Evolutionary conservation across 768 basidiomycete species (phyloP).

Genomic region (Hemileccinum rubropunctum): DNA sequence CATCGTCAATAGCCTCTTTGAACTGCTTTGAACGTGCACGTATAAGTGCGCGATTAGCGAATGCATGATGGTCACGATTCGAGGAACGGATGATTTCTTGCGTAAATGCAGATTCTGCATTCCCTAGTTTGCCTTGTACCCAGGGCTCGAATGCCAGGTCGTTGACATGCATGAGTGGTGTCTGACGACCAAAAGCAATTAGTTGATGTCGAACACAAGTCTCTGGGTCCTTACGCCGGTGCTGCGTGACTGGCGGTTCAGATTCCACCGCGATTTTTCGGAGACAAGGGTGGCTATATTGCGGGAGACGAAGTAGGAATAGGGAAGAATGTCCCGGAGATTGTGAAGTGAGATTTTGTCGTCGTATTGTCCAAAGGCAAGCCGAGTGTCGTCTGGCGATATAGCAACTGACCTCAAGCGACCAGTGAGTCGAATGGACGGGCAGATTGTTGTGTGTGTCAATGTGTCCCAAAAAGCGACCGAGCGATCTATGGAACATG

Average conservation of each 20-base stretch:
- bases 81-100: not conserved
- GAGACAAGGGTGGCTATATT: not conserved
- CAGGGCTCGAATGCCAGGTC: not conserved
- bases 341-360: not conserved
- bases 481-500: not conserved
- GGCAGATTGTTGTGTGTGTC: not conserved
- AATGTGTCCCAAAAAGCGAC: conserved; percentile 6
- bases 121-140: conserved; percentile 5
- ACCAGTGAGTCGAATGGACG: not conserved
- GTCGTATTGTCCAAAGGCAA: conserved; percentile 7
- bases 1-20: conserved; percentile 1
- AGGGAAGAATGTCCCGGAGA: conserved; percentile 1
- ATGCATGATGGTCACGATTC: conserved; percentile 1
- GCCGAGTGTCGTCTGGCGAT: not conserved
- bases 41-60: conserved; percentile 4
- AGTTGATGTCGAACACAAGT: not conserved
- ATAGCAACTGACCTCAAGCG: not conserved
- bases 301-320: conserved; percentile 3
- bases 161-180: not conserved
- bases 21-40: not conserved
- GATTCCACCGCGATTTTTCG: not conserved
- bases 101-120: conserved; percentile 4
- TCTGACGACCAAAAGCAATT: not conserved
- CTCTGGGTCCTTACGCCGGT: not conserved
- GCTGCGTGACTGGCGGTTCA: not conserved